Evolutionary conservation across 2,329 filamentous ascomycete species (phyloP), one percentile per base, ranked within the genome.

Genomic region (Botrytis paeoniae): DNA sequence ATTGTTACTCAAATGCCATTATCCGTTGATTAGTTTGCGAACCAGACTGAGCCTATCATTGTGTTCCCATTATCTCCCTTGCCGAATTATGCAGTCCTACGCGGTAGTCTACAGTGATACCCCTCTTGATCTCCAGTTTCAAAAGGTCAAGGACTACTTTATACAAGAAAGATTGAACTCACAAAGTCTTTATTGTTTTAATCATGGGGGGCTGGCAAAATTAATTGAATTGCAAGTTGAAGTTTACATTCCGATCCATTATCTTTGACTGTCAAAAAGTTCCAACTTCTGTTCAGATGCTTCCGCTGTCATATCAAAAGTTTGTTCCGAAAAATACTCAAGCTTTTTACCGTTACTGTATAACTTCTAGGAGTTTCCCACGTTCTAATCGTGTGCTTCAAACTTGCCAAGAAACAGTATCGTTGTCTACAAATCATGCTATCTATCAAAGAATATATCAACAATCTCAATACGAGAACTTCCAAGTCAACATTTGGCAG

Each of bases 401-500:
- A 69, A n/a, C 37, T 72, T 61, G 37, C 54, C 63, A 25, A 61
- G 41, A 20, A 69, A 22, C 20, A 8, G 12, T 29, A 18, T 16
- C 25, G 14, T 14, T 29, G 35, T 48, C 65, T 45, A 43, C 54
- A 41, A 41, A 69, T 51, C 62, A 72, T 72, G 64, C 45, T 69
- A 20, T 73, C 65, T 43, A 70, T 73, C 65, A 73, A 32, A 66
- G 51, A 48, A 35, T 60, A 48, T 32, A 66, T 73, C 45, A 54
- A 48, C 51, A 68, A 72, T 83, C 69, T 82, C 29, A 82, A 85
- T 64, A 75, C 76, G 59, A 81, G 80, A 71, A 74, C 84, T 45
- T 83, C 83, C 54, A 79, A 79, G 16, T 86, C 85, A 0, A 82
- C 81, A 12, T 81, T 92, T 76, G 90, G 90, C 35, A 84, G 84